A percentile compares a stretch with the other conserved stretches of the same genome.
These are phyloP conservation scores for Eutrema japonicum DNA, from an alignment of 345 rosid species.

Conservation along the genomic window DNA sequence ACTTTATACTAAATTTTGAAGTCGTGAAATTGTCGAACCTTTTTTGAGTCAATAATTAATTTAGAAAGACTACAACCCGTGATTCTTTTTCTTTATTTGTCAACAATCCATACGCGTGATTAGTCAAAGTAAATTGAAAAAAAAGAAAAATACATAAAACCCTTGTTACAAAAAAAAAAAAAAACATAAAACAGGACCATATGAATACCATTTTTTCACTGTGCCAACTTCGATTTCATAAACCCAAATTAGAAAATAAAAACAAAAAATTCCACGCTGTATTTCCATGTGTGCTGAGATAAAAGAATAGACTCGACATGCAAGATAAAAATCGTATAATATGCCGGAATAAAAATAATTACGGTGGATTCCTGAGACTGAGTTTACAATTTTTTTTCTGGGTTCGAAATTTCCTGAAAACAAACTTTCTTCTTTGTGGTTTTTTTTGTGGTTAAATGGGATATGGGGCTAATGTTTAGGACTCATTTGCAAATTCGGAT, in stretches of 20 bases:
- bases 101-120: constrained; percentile 45
- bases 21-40: neutral
- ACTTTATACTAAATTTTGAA: neutral
- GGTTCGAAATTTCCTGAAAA: no score
- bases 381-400: no score
- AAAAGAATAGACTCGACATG: constrained; percentile 39
- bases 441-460: no score
- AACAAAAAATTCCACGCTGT: constrained; percentile 46
- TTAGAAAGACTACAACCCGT: constrained; percentile 41
- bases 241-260: constrained; percentile 44
- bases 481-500: no score
- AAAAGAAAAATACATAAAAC: neutral
- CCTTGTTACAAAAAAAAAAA: neutral
- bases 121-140: constrained; percentile 34
- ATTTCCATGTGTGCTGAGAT: constrained; percentile 43
- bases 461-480: no score
- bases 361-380: no score
- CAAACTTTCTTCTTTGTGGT: no score
- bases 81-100: constrained; percentile 33
- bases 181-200: constrained; percentile 29
- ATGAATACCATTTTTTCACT: constrained; percentile 32
- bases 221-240: constrained; percentile 41
- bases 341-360: neutral
- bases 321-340: constrained; percentile 22
- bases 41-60: constrained; percentile 35